Percentiles rank a stretch among this genome's conserved stretches.
Conservation (phyloP, 176 grass and related monocot species). For the Saccharum officinarum region DNA sequence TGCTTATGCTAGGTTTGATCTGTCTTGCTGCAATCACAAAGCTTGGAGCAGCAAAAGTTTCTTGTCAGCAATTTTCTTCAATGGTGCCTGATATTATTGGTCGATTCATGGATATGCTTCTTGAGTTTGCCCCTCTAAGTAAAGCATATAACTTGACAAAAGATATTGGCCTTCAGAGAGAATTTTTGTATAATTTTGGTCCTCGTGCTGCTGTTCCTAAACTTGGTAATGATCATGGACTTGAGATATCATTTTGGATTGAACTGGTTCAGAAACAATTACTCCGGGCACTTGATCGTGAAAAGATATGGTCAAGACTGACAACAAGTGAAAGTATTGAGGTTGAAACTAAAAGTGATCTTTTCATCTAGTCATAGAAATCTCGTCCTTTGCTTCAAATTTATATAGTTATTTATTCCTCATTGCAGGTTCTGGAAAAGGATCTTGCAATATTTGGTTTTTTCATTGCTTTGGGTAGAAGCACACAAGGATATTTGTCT, state of each 20-base stretch:
- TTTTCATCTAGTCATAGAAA: slow-evolving; percentile 16
- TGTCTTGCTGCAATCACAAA: slow-evolving; percentile 96
- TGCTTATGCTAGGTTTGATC: slow-evolving; percentile 86
- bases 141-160: slow-evolving; percentile 83
- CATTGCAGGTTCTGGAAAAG: slow-evolving; percentile 89
- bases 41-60: slow-evolving; percentile 93
- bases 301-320: slow-evolving; percentile 99
- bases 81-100: slow-evolving; percentile 82
- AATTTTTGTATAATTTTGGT: slow-evolving; percentile 94
- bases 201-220: slow-evolving; percentile 68
- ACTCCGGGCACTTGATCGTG: slow-evolving; percentile 78
- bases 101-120: slow-evolving; percentile 94
- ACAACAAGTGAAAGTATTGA: slow-evolving; percentile 99
- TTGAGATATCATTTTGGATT: slow-evolving; percentile 92
- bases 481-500: slow-evolving; percentile 83
- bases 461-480: slow-evolving; percentile 98
- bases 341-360: slow-evolving; percentile 51
- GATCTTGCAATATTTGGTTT: slow-evolving; percentile 98
- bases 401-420: slow-evolving; percentile 31
- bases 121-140: slow-evolving; percentile 80
- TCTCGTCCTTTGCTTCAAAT: slow-evolving; percentile 13
- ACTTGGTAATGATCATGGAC: slow-evolving; percentile 57
- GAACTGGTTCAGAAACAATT: slow-evolving; percentile 86
- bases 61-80: slow-evolving; percentile 87
- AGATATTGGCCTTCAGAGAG: slow-evolving; percentile 85